Conservation (phyloP, 805 yeast species). For the Candida incommunis region DNA sequence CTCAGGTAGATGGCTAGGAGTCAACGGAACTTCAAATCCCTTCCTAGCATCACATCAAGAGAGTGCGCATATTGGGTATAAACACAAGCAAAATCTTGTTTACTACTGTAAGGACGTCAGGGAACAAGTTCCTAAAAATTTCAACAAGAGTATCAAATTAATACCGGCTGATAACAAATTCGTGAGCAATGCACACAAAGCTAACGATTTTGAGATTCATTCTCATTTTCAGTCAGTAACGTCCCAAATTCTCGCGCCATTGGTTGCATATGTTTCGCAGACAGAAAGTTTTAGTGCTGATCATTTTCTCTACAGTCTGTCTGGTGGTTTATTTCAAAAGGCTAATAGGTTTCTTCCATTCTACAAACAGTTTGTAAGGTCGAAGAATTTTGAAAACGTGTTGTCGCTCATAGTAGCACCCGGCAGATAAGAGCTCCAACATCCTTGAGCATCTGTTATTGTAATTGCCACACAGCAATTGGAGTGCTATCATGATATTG, state of each 20-base stretch:
- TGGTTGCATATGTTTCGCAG: conserved; percentile 6
- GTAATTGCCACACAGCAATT: too few relatives aligned
- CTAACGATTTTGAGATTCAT: conserved; percentile 6
- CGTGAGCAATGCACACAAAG: background rate
- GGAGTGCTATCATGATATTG: too few relatives aligned
- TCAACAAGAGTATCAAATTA: background rate
- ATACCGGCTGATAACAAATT: conserved; percentile 5
- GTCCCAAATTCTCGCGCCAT: conserved; percentile 10
- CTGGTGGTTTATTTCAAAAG: conserved; percentile 1
- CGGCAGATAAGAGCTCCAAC: too few relatives aligned
- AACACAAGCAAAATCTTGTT: background rate
- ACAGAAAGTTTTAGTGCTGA: conserved; percentile 5
- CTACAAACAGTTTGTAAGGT: conserved; percentile 6
- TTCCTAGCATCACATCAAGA: conserved; percentile 8
- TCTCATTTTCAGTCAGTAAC: conserved; percentile 12
- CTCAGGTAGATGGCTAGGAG: conserved; percentile 8
- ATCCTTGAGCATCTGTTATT: too few relatives aligned
- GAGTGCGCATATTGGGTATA: background rate
- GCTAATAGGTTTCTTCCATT: conserved; percentile 3
- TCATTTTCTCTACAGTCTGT: conserved; percentile 5
- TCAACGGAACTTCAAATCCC: conserved; percentile 12
- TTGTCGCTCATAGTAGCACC: conserved; percentile 11
- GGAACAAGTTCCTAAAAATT: background rate
- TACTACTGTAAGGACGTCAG: background rate
- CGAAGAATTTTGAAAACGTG: conserved; percentile 18